Base-by-base conservation (phyloP, 1,139 yeast species). In the Saccharomyces hybrid region DNA sequence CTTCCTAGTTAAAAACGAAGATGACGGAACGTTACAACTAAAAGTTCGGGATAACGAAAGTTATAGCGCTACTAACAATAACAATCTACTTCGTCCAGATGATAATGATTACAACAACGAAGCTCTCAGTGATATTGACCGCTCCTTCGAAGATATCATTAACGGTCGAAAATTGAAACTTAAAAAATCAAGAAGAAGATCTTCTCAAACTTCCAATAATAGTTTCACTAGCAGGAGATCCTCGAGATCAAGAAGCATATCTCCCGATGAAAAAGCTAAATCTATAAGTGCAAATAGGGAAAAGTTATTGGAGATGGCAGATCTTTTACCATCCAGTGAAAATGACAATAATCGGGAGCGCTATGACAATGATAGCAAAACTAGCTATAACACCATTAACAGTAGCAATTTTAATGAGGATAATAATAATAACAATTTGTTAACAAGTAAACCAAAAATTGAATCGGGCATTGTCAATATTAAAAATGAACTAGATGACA, bases 231-330 rank as follows among this genome's bases (percentile, higher is more conserved):
- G 60, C 5, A 50, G 62, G 2, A 53, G 62, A 6, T 56, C 62
- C 4, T 51, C 61, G 9, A 59, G 52, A 31, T 31, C 47, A 7
- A 52, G 63, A 25, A 58, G 65, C 41, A 44, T 62, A 48, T 62
- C 69, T 9, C 67, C 67, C 14, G 70, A 67, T 47, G 70, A 68
- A 48, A 65, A 68, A 47, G 71, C 72, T 5, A 61, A 73, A n/a
- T 69, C 74, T 0, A 52, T 70, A 9, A 67, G 75, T 44, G 67
- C 68, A 41, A 71, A 72, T 5, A 70, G 87, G 53, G 87, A 82
- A 52, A 82, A 83, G 63, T 78, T 84, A 77, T 67, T 84, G 48
- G 87, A 83, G 63, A 71, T 84, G 61, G 88, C 88, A 1, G 70
- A 64, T 49, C 50, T 63, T 26, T 52, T 54, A n/a, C 59, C 59